Evolutionary conservation across 208 protist species (phyloP), one percentile per base, ranked within the genome.

Genomic region (Leishmania tarentolae): DNA sequence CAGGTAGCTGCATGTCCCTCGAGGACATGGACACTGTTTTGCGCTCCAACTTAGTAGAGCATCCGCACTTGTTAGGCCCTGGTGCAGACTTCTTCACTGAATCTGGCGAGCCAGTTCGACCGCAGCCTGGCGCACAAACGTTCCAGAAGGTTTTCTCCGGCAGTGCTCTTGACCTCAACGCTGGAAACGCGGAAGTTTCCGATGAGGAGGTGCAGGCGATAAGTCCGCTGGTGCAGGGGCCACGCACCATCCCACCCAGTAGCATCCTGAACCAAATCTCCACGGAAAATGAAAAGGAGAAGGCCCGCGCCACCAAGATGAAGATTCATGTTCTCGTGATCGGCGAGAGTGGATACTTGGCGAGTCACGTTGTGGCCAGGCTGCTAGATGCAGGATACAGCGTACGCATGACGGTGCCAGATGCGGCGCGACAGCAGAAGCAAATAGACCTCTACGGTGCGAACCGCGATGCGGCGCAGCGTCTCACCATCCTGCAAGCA

Each of bases 141-240:
- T 85, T 98, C n/a, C 93, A 97, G 68, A 95, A 96, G 63, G 95
- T 97, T 3, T 98, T 98, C 78, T 98, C 95, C 44, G 95, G 95
- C 42, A 97, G 93, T 73, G 89, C 92, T 3, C 76, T 98, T 47
- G 95, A 98, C 77, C 89, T 98, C 44, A 98, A 98, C 75, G 95
- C 91, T 4, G 84, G 91, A 75, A 93, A 90, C 83, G 83, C 84
- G 28, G 91, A 95, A 0, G 37, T 84, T 13, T 94, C 90, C 31
- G 94, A 95, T 63, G 88, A 94, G 37, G 93, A 97, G 11, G 65
- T 63, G 1, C 50, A 84, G 63, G 76, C 66, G 65, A 79, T 75
- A 13, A 80, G 68, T 44, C 70, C 74, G 7, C 71, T 81, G 56
- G 53, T 69, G 8, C 75, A 79, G 72, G 66, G 75, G 56, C 44